Base-by-base conservation (phyloP, 306 rosid species). In the Arachis hypogaea region DNA sequence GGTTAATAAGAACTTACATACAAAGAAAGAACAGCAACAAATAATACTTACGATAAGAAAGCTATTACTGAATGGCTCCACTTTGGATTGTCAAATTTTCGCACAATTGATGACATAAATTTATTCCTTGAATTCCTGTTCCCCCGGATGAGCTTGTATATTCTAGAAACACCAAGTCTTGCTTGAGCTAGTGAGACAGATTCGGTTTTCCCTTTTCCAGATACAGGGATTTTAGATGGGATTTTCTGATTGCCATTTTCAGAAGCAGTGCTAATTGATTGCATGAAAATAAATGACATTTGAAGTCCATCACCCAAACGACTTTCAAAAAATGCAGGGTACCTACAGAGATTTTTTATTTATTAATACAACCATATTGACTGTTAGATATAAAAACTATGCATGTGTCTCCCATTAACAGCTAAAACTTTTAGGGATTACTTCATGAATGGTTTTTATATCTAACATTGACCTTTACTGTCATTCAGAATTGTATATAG, bases 231-330 rank as follows among this genome's bases (percentile, higher is more conserved):
- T 85, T 74, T 87, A 30, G 86, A 75, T 77, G 80, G 96, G 71
- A 73, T 60, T 62, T 82, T 89, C 42, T 68, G 79, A 76, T 82
- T 82, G 59, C 46, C 78, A 60, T 61, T 81, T 69, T 88, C 96
- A 82, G 88, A 62, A 81, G 76, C 52, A 33, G 76, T 71, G 67
- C 78, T 76, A 42, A 94, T 80, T 63, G 90, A 82, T 69, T 94
- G 97, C 36, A 89, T 86, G 82, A 94, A 94, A 29, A 78, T 84
- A 57, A 94, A 94, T 57, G 99, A 89, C 92, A 88, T 92, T 74
- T 94, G 99, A 80, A 94, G 99, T 76, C 99, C 99, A 84, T 94
- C 99, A 72, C 99, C 99, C 77, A 94, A 75, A 57, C 99, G 93
- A 81, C 95, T 94, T 83, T 94, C 99, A 69, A 94, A 94, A 81